Evolutionary conservation across 208 protist species (phyloP), one percentile per base, ranked within the genome.

Genomic region (Wallacemonas rigidus): DNA sequence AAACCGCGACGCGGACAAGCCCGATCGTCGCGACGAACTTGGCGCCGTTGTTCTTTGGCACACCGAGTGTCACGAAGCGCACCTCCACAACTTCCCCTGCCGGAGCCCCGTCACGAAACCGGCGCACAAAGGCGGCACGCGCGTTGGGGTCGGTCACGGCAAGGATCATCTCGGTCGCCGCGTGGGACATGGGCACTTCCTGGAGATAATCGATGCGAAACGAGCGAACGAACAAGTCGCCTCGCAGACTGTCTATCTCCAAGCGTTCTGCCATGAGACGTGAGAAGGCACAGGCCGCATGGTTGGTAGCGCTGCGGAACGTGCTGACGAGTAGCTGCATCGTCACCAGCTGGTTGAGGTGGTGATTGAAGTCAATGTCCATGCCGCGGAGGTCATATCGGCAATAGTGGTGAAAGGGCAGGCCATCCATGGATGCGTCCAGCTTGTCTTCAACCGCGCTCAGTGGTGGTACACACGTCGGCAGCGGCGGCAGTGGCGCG

Each of bases 321-420:
- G 83, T 75, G 60, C 88, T 84, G 53, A 89, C 72, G 15, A 91
- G 70, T 1, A 93, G 67, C 50, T 82, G 55, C 45, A 83, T 88
- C 51, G 69, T 76, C 14, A 75, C 83, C 7, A 89, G 72, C 69
- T 93, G 88, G 48, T 93, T 93, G 1, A 93, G 69, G 64, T 93
- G 88, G n/a, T 75, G 75, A 67, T 93, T 93, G 67, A 89, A 89
- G 75, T 93, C 88, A 63, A 91, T 90, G 72, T 93, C 88, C 7
- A 70, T 83, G 60, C 87, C 81, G 39, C 88, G 80, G 11, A 93
- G 76, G 3, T 71, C 45, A 73, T 62, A 62, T n/a, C 43, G 56
- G 56, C 56, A 62, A 12, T 53, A 55, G 43, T 50, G 45, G 6
- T 68, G 45, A 68, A 55, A 50, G 17, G 48, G 62, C 62, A 54